Evolutionary conservation across 31 red algal species (phyloP).

Genomic region (Odonthalia washingtoniensis): DNA sequence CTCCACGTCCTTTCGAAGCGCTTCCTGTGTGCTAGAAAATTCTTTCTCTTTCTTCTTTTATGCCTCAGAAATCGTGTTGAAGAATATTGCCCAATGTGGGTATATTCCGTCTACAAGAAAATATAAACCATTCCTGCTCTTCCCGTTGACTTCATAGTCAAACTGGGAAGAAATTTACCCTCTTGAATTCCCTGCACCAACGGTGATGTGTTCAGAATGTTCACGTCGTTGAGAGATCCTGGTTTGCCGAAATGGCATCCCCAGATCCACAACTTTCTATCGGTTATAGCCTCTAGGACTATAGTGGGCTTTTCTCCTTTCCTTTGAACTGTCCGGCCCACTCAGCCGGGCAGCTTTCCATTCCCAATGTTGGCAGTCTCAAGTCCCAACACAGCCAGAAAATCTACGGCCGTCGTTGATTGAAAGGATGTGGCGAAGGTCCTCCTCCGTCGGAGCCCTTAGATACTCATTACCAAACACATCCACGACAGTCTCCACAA

Average conservation of each 20-base stretch:
- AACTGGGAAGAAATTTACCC: neutral
- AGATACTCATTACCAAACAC: neutral
- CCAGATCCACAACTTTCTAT: neutral
- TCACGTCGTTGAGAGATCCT: neutral
- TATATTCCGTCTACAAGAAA: no score
- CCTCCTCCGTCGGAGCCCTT: neutral
- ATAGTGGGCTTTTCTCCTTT: no score
- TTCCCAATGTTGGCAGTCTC: neutral
- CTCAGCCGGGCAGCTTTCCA: neutral
- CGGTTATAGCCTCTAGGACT: neutral
- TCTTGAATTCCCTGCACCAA: neutral
- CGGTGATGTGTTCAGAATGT: neutral
- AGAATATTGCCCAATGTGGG: no score
- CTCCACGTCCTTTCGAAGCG: slow-evolving; percentile 10
- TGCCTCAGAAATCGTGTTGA: neutral
- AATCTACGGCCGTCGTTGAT: neutral
- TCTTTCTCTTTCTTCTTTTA: neutral
- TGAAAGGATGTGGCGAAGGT: neutral
- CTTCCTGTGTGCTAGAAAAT: slow-evolving; percentile 2
- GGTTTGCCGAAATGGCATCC: neutral
- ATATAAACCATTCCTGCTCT: neutral
- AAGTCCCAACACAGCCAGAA: neutral
- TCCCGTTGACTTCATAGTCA: neutral
- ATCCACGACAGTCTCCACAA: neutral
- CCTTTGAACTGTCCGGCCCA: no score